phyloP scores from a whole-genome alignment of 352 stramenopile genomes.

The Elongisporangium prolatum region DNA sequence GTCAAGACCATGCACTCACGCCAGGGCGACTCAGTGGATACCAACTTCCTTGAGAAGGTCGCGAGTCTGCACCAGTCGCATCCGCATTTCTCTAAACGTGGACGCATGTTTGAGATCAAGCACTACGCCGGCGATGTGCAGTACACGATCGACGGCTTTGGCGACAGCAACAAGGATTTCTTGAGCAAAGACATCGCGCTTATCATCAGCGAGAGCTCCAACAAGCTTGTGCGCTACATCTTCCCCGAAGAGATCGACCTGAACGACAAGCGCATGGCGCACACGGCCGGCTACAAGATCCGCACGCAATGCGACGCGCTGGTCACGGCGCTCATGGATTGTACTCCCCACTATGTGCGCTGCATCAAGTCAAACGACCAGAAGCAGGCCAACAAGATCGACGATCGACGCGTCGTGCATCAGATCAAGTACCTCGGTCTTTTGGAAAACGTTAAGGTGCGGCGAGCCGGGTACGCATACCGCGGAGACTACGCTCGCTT shows the following conservation, averaged over 20 bases:
- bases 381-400: slow-evolving; percentile 80
- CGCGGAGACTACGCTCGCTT: slow-evolving; percentile 85
- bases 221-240: slow-evolving; percentile 85
- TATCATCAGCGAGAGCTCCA: slow-evolving; percentile 77
- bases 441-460: slow-evolving; percentile 87
- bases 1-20: slow-evolving; percentile 86
- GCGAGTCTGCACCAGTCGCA: slow-evolving; percentile 56
- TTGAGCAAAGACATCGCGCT: slow-evolving; percentile 79
- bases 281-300: slow-evolving; percentile 80
- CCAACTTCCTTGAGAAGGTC: slow-evolving; percentile 81
- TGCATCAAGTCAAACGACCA: slow-evolving; percentile 92
- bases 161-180: slow-evolving; percentile 79
- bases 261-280: slow-evolving; percentile 75
- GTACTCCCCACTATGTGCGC: slow-evolving; percentile 89
- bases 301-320: slow-evolving; percentile 86
- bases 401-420: slow-evolving; percentile 81
- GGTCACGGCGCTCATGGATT: slow-evolving; percentile 85
- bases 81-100: slow-evolving; percentile 79
- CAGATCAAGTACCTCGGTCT: slow-evolving; percentile 88
- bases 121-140: slow-evolving; percentile 86
- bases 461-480: slow-evolving; percentile 79
- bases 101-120: slow-evolving; percentile 80
- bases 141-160: slow-evolving; percentile 80
- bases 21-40: slow-evolving; percentile 72
- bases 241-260: slow-evolving; percentile 80